Base-by-base conservation (phyloP, 1,284 basidiomycete species). In the Schizophyllum commune region DNA sequence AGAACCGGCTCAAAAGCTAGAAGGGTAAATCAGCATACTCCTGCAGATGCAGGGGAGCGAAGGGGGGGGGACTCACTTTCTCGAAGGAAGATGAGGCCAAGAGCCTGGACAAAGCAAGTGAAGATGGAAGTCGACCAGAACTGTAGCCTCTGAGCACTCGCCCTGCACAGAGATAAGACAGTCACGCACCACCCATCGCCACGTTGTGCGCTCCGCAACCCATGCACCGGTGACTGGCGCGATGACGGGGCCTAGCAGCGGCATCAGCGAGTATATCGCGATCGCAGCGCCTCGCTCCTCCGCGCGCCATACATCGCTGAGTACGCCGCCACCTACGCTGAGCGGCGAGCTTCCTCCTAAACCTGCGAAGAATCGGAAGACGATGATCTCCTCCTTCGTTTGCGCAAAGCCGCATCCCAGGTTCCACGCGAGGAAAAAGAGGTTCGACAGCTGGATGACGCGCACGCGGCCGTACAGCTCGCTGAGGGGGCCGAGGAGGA, bases 251-350 rank as follows among this genome's bases (percentile, higher is more conserved):
- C 87, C 85, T 4, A 85, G 72, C 2, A 86, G 69, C 0, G 82
- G 83, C 0, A 86, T 85, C 5, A 91, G 72, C 0, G 88, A 86
- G 70, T 90, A 91, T 1, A 89, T 74, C 0, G 85, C 84, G 27
- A 89, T 79, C 0, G 88, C 87, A 63, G 79, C 75, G 0, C 89
- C 89, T 65, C 88, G 77, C 66, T 91, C 79, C 61, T 91, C 86
- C 0, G 86, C 70, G n/a, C 68, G 70, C 81, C 85, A 93, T 55
- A 88, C 77, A 70, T 93, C 91, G 1, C 83, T 81, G 0, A 93
- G 73, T 1, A 87, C 80, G 1, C 86, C 91, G 53, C 87, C 89
- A 61, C 85, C 85, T 39, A 84, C 84, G 8, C 83, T 73, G 27
- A 88, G 71, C 22, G 86, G 83, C 1, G 86, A 83, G 65, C 84